A percentile compares a stretch with the other conserved stretches of the same genome.
These are phyloP conservation scores for Liriodendron chinense DNA, from an alignment of 164 flowering plant genomes.

Conservation along the genomic window DNA sequence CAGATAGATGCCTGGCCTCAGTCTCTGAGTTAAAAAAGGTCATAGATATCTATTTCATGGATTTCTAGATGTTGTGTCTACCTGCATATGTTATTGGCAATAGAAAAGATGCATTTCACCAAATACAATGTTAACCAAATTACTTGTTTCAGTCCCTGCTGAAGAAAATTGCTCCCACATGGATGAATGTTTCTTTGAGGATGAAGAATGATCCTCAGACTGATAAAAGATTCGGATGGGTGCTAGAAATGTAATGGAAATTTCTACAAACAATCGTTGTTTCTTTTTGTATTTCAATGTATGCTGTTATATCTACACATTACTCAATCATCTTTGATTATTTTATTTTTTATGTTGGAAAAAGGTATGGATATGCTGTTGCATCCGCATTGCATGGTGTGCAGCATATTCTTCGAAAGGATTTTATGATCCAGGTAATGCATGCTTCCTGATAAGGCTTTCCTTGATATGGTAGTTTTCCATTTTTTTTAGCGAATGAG, in stretches of 20 bases:
- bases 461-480: not conserved
- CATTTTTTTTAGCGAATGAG: not conserved
- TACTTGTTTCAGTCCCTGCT: conserved; percentile 41
- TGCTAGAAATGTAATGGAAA: conserved; percentile 80
- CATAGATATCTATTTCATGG: no score
- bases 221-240: conserved; percentile 94
- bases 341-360: conserved; percentile 6
- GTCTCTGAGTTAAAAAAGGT: no score
- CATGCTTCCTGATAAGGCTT: not conserved
- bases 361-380: conserved; percentile 66
- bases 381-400: conserved; percentile 96
- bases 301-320: not conserved
- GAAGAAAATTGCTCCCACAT: conserved; percentile 87
- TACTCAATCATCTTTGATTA: not conserved
- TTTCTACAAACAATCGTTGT: not conserved
- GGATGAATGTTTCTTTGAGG: conserved; percentile 87
- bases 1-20: no score
- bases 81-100: not conserved
- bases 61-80: not conserved
- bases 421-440: conserved; percentile 92
- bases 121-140: not conserved
- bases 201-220: conserved; percentile 92
- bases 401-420: conserved; percentile 78
- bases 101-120: no score
- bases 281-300: not conserved